Evolutionary conservation across 2,329 filamentous ascomycete species (phyloP).

Genomic region (Calonectria montana): DNA sequence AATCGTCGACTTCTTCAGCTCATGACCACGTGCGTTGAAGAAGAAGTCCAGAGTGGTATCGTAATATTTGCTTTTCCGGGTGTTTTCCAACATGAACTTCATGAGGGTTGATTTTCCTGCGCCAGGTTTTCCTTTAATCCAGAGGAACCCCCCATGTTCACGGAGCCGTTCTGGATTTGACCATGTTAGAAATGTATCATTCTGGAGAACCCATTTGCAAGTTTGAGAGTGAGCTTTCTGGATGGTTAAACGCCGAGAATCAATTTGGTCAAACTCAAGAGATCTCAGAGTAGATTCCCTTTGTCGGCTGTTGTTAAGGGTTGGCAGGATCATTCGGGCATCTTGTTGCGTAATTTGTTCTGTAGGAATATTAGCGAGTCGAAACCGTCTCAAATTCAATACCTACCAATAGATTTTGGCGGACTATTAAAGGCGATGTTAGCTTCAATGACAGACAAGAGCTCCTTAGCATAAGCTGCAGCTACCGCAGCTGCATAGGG

Average conservation of each 20-base stretch:
- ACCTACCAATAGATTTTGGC: neutral
- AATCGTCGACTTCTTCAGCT: conserved; percentile 55
- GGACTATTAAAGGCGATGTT: neutral
- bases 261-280: neutral
- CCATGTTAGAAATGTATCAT: neutral
- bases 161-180: neutral
- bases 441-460: neutral
- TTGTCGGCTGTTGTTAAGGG: neutral
- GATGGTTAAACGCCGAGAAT: neutral
- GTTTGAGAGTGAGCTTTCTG: neutral
- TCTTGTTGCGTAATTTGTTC: neutral
- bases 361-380: neutral
- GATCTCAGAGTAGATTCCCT: neutral
- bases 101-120: conserved; percentile 59
- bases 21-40: conserved; percentile 59
- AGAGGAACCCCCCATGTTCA: conserved; percentile 50
- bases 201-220: neutral
- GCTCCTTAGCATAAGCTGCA: neutral
- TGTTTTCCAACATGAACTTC: conserved; percentile 45
- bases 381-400: neutral
- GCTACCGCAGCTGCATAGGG: neutral
- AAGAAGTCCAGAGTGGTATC: conserved; percentile 56
- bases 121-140: conserved; percentile 59
- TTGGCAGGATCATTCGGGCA: neutral
- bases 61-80: neutral